phyloP scores from a whole-genome alignment of 345 rosid genomes.

The Hibiscus tridactylites region DNA sequence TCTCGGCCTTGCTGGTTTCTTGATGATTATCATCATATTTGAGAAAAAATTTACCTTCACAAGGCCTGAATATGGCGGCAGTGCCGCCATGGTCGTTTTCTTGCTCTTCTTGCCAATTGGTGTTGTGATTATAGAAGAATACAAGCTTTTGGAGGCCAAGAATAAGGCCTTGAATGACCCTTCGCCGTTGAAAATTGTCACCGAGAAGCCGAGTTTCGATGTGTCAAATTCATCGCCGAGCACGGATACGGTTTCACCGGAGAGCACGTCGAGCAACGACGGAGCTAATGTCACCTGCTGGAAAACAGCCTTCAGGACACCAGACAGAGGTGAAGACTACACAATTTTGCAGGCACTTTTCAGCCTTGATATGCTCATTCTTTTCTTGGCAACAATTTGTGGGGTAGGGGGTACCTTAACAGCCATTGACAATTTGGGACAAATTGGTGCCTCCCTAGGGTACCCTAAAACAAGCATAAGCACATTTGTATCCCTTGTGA shows the following conservation, averaged over 20 bases:
- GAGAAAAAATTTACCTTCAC: slow-evolving; percentile 27
- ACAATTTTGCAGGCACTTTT: slow-evolving; percentile 18
- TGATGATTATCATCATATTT: slow-evolving; percentile 42
- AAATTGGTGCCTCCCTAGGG: slow-evolving; percentile 47
- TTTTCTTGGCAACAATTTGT: slow-evolving; percentile 47
- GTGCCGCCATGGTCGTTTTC: slow-evolving; percentile 40
- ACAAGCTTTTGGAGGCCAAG: slow-evolving; percentile 32
- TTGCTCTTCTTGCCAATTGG: slow-evolving; percentile 44
- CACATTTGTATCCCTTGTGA: slow-evolving; percentile 16
- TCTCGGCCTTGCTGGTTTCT: slow-evolving; percentile 49
- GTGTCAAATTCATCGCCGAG: no score
- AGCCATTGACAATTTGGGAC: slow-evolving; percentile 57
- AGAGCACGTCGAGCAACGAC: neutral
- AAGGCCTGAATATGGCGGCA: slow-evolving; percentile 29
- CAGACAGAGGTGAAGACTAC: slow-evolving; percentile 15
- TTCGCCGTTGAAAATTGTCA: slow-evolving; percentile 21
- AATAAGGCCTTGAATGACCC: slow-evolving; percentile 23
- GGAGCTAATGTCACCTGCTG: slow-evolving; percentile 14
- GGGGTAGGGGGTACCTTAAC: slow-evolving; percentile 59
- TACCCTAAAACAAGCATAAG: slow-evolving; percentile 36
- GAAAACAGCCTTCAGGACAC: slow-evolving; percentile 13
- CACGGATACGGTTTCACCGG: neutral
- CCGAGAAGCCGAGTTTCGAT: slow-evolving; percentile 15
- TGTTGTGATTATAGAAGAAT: slow-evolving; percentile 42
- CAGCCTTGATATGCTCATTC: slow-evolving; percentile 18